Evolutionary conservation across 1,139 yeast genomes (phyloP).

Genomic region (Diutina scorzettiae): DNA sequence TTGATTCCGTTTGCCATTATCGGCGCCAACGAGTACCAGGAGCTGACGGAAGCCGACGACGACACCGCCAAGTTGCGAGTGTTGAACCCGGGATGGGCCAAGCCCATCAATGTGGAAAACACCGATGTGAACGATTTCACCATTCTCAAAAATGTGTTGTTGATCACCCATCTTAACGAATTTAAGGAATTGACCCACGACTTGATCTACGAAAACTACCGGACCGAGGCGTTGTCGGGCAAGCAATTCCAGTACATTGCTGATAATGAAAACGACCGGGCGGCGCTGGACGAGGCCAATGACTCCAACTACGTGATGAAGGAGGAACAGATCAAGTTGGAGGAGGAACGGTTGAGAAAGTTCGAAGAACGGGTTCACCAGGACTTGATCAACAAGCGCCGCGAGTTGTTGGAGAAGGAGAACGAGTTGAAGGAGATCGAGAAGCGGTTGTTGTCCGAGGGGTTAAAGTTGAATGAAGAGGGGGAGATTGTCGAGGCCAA

Average conservation of each 20-base stretch:
- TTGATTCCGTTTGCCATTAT: conserved; percentile 40
- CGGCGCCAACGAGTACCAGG: conserved; percentile 14
- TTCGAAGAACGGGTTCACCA: conserved; percentile 84
- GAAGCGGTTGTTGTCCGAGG: conserved; percentile 54
- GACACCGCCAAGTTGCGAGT: conserved; percentile 21
- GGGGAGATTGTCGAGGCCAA: conserved; percentile 24
- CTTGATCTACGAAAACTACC: conserved; percentile 77
- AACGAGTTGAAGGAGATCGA: conserved; percentile 78
- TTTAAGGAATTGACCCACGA: conserved; percentile 90
- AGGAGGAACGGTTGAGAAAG: conserved; percentile 67
- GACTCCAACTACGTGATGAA: conserved; percentile 39
- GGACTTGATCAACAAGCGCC: conserved; percentile 73
- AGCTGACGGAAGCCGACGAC: conserved; percentile 5
- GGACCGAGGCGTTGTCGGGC: conserved; percentile 49
- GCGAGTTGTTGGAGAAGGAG: conserved; percentile 79
- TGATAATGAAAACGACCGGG: background rate
- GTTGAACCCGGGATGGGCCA: conserved; percentile 22
- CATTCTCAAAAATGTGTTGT: conserved; percentile 49
- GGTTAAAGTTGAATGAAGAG: conserved; percentile 29
- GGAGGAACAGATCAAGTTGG: conserved; percentile 71
- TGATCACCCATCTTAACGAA: conserved; percentile 82
- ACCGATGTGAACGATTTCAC: conserved; percentile 52
- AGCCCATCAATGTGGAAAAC: conserved; percentile 35
- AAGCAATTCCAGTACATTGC: conserved; percentile 9
- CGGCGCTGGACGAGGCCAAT: conserved; percentile 20